phyloP scores from a whole-genome alignment of 2,329 filamentous ascomycete species.

The Sarocladiaceae sp. region DNA sequence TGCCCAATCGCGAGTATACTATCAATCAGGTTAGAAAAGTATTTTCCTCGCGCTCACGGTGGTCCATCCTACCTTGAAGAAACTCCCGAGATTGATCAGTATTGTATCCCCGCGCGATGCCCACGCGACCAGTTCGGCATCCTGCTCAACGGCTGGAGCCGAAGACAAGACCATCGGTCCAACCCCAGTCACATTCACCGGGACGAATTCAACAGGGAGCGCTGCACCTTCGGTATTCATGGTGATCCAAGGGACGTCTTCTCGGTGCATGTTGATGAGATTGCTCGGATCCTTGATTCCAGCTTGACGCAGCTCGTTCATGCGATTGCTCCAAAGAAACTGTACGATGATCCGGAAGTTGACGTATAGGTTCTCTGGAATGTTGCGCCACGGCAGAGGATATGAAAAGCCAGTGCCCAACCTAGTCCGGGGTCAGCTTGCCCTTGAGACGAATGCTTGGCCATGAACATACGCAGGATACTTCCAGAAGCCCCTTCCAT shows the following conservation, averaged over 20 bases:
- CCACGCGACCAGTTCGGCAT: slow-evolving; percentile 21
- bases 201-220: slow-evolving; percentile 19
- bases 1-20: slow-evolving; percentile 15
- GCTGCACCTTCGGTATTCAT: slow-evolving; percentile 20
- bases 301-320: not conserved
- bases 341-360: slow-evolving; percentile 21
- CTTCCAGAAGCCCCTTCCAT: slow-evolving; percentile 31
- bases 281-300: not conserved
- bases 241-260: slow-evolving; percentile 24
- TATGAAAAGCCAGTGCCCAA: slow-evolving; percentile 17
- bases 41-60: not conserved
- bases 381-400: slow-evolving; percentile 30
- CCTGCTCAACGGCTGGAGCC: slow-evolving; percentile 18
- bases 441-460: not conserved
- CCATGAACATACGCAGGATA: slow-evolving; percentile 31
- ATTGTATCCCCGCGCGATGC: slow-evolving; percentile 18
- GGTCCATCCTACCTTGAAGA: not conserved
- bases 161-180: slow-evolving; percentile 20
- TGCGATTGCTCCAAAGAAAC: not conserved
- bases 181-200: slow-evolving; percentile 16
- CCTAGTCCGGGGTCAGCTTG: not conserved
- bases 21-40: not conserved
- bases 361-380: slow-evolving; percentile 25
- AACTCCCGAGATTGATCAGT: slow-evolving; percentile 22
- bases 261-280: slow-evolving; percentile 17